A percentile compares a stretch with the other conserved stretches of the same genome.
Evolutionary conservation across 306 rosid species (phyloP).

Genomic region (Acacia crassicarpa): DNA sequence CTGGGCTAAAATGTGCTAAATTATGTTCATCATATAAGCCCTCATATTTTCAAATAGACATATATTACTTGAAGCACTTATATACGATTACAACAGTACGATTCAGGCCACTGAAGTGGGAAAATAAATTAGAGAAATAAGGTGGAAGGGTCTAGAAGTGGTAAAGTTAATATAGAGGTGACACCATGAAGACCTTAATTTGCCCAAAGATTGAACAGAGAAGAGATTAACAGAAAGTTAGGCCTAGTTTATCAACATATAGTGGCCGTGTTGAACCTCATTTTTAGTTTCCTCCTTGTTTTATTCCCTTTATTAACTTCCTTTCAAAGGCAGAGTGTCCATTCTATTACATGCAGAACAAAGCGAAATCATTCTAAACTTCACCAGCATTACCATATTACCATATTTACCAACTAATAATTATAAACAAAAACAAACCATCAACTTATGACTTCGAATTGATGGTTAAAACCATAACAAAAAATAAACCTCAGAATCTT

Average conservation of each 20-base stretch:
- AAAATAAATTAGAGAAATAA: background rate
- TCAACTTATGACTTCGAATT: background rate
- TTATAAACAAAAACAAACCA: background rate
- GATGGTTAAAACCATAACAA: conserved; percentile 7
- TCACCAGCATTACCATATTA: background rate
- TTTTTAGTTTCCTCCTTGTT: background rate
- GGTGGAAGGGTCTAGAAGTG: background rate
- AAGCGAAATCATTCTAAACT: background rate
- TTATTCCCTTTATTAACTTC: background rate
- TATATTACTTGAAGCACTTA: background rate
- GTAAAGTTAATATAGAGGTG: background rate
- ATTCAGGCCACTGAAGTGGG: background rate
- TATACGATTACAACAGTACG: background rate
- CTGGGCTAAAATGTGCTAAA: background rate
- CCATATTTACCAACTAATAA: background rate
- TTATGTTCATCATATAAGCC: background rate
- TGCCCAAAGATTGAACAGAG: background rate
- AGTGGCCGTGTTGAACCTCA: background rate
- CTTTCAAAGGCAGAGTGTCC: background rate
- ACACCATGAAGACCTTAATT: background rate
- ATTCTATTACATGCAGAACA: background rate
- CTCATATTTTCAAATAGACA: background rate
- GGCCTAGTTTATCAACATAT: background rate
- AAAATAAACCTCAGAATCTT: background rate
- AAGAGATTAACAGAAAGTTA: background rate